Evolutionary conservation across 805 yeast genomes (phyloP).

Genomic region (Ogataea methylovora): DNA sequence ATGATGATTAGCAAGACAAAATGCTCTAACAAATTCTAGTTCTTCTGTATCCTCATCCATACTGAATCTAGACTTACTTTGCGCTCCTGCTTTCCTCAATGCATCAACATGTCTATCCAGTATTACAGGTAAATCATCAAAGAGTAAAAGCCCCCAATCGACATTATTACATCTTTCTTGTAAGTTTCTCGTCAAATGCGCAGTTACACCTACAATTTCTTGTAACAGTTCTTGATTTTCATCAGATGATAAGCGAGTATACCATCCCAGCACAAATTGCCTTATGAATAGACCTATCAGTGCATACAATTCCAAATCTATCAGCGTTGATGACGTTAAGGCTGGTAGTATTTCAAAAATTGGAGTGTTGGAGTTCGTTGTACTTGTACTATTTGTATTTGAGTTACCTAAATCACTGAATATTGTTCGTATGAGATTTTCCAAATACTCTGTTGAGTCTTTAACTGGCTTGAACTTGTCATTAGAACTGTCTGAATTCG

Average conservation of each 20-base stretch:
- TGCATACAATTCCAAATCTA: constrained; percentile 39
- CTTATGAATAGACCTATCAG: constrained; percentile 37
- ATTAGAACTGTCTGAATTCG: too few species aligned
- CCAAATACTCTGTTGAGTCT: constrained; percentile 19
- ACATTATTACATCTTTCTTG: constrained; percentile 26
- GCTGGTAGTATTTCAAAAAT: constrained; percentile 26
- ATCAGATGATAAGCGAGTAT: constrained; percentile 26
- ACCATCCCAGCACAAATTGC: constrained; percentile 42
- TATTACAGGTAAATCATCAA: constrained; percentile 38
- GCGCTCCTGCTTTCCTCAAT: constrained; percentile 3
- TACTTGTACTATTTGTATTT: neutral
- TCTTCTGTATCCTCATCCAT: constrained; percentile 1
- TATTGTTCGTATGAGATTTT: constrained; percentile 9
- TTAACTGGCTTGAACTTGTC: constrained; percentile 2
- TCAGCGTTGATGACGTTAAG: constrained; percentile 28
- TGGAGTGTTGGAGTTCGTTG: neutral
- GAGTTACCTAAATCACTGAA: constrained; percentile 3
- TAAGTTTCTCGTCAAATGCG: constrained; percentile 31
- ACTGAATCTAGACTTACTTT: constrained; percentile 11
- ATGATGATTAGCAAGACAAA: constrained; percentile 13
- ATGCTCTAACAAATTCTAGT: constrained; percentile 9
- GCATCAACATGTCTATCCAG: constrained; percentile 22
- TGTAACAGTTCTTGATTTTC: constrained; percentile 32
- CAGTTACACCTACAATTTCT: constrained; percentile 32
- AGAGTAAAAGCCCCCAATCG: constrained; percentile 27